These are phyloP conservation scores for Helianthus annuus DNA, from an alignment of 129 eudicot genomes.

Conservation along the genomic window HanXRQr2.0-SUNRISE NC_035448.2:181019125-181019624, in stretches of 20 bases:
- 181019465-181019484: conserved; percentile 68
- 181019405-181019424: conserved; percentile 84
- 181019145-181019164: not conserved
- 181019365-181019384: conserved; percentile 98
- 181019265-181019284: no score
- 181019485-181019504: conserved; percentile 88
- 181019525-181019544: conserved; percentile 64
- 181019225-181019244: no score
- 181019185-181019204: no score
- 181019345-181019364: conserved; percentile 84
- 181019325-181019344: conserved; percentile 52
- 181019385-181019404: conserved; percentile 78
- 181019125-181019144: conserved; percentile 5
- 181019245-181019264: no score
- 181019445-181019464: conserved; percentile 77
- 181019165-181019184: not conserved
- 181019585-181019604: conserved; percentile 80
- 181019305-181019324: no score
- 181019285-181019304: no score
- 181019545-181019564: conserved; percentile 48
- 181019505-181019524: conserved; percentile 90
- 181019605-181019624: conserved; percentile 83
- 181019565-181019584: conserved; percentile 63
- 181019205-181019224: no score
- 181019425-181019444: conserved; percentile 78